Percentiles rank a stretch among this genome's conserved stretches.
phyloP scores from a whole-genome alignment of 2,329 filamentous ascomycete species.

The Chaetoscypha palmicola region DNA sequence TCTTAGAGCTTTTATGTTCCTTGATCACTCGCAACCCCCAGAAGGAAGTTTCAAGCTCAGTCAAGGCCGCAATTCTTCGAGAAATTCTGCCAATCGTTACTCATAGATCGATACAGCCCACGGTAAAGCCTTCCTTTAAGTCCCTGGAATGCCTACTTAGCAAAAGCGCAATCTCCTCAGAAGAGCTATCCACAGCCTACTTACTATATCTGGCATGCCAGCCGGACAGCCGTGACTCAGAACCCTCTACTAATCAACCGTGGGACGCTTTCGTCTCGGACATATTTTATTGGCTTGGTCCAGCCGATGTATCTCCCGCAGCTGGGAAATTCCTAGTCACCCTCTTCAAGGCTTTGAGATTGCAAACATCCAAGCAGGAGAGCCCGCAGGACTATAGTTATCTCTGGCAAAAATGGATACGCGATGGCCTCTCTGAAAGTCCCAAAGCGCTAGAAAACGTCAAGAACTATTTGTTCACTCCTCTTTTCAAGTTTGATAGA shows the following conservation, averaged over 20 bases:
- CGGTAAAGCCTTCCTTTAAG: constrained; percentile 64
- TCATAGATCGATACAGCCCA: constrained; percentile 52
- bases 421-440: constrained; percentile 41
- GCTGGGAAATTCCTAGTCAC: constrained; percentile 56
- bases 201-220: neutral
- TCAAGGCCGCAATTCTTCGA: constrained; percentile 42
- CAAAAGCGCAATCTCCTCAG: constrained; percentile 47
- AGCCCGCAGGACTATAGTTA: constrained; percentile 31
- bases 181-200: constrained; percentile 19
- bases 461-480: constrained; percentile 57
- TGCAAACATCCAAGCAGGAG: constrained; percentile 29
- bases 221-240: too few species aligned
- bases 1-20: constrained; percentile 50
- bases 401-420: constrained; percentile 51
- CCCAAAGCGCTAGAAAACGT: constrained; percentile 51
- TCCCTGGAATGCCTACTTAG: constrained; percentile 58
- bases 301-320: constrained; percentile 51
- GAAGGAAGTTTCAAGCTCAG: constrained; percentile 33
- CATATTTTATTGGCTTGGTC: constrained; percentile 48
- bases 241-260: neutral
- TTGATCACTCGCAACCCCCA: constrained; percentile 46
- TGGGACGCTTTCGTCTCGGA: constrained; percentile 47
- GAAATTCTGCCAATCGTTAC: constrained; percentile 53
- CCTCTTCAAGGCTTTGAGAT: constrained; percentile 42
- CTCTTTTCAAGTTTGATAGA: constrained; percentile 54